These are phyloP conservation scores for Jatropha multifida DNA, from an alignment of 441 rosid species.

Conservation along the genomic window DNA sequence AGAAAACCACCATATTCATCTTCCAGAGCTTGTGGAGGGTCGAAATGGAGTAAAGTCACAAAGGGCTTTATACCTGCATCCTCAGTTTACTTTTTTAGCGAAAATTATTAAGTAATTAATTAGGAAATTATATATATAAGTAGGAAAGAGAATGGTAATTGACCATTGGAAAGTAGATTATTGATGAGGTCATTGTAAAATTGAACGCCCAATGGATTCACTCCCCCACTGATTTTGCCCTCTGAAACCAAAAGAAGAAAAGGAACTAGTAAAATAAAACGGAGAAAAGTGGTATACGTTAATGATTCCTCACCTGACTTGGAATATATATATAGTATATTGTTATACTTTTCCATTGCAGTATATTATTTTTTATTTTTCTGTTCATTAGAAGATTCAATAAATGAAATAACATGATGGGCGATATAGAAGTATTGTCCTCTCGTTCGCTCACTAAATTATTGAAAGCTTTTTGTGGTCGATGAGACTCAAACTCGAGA, in stretches of 20 bases:
- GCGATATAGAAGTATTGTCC: too few species aligned
- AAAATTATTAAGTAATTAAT: not conserved
- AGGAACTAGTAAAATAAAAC: too few species aligned
- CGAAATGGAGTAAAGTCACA: constrained; percentile 36
- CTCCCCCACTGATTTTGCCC: constrained; percentile 53
- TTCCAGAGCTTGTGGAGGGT: constrained; percentile 35
- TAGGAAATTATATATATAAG: not conserved
- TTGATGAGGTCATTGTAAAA: constrained; percentile 46
- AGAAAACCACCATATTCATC: constrained; percentile 31
- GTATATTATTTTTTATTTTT: too few species aligned
- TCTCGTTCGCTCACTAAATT: too few species aligned
- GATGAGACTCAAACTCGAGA: too few species aligned
- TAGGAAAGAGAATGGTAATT: not conserved
- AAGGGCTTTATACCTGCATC: constrained; percentile 27
- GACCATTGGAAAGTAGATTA: constrained; percentile 49
- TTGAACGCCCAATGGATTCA: constrained; percentile 41
- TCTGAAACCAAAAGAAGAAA: constrained; percentile 13
- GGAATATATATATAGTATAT: too few species aligned
- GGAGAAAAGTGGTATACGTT: too few species aligned
- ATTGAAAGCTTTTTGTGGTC: too few species aligned
- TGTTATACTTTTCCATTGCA: too few species aligned
- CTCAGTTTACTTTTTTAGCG: not conserved
- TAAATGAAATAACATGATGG: too few species aligned
- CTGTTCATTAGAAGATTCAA: too few species aligned
- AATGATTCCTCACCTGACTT: too few species aligned